Base-by-base conservation (phyloP, 2,329 filamentous ascomycete species). In the Aspergillus nomiae region DNA sequence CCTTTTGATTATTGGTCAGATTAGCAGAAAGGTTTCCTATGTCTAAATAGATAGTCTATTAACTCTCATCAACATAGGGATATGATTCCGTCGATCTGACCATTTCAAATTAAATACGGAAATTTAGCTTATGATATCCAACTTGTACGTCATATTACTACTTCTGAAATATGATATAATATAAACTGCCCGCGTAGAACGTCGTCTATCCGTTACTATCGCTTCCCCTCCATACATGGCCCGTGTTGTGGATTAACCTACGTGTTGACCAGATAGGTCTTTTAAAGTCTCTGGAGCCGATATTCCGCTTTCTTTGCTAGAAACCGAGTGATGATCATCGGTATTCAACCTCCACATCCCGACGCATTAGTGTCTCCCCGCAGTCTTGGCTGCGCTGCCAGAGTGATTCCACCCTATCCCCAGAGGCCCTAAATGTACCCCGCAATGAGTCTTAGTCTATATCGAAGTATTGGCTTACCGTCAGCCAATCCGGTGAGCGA, bases 171-270 rank as follows among this genome's bases (percentile, higher is more conserved):
- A 11, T 11, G 32, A 12, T 3, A 34, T 6, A 36, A 36, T 16
- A 36, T 16, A 14, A 16, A 5, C 1, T 2, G 16, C 2, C 1
- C 5, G 14, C 14, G 14, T 16, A 0, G 34, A 36, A 16, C 0
- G 34, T 36, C 14, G 14, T 3, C 2, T 7, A 36, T 2, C 1
- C 14, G 5, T 2, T 36, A 1, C 4, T 14, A 16, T 36, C 2
- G 34, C 2, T 12, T 4, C 32, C 10, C 32, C 11, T 10, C 10
- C 4, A 34, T 1, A 11, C 11, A 34, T 1, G 3, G 10, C 11
- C 3, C 11, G 4, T 34, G 3, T 12, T 4, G 11, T 34, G 0
- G 32, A 34, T 1, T 34, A 12, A 4, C 26, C 11, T 1, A 34
- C 3, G 3, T 12, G 0, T 9, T 32, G 2, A 34, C 10, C 9